Base-by-base conservation (phyloP, 441 rosid species). In the Adansonia rubrostipa region DNA sequence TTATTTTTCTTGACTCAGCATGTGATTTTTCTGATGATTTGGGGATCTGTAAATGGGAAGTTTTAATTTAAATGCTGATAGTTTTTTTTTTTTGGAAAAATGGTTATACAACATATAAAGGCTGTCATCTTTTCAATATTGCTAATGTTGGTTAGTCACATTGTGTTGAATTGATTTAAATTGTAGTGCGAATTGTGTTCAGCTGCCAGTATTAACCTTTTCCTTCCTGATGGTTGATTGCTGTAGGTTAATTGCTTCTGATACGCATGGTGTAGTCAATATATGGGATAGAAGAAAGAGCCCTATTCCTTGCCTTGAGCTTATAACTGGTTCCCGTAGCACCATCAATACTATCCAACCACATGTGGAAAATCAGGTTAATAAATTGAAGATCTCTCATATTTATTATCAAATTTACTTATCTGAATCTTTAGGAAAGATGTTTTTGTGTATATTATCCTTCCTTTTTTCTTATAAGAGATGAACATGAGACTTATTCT, bases 241-340 rank as follows among this genome's bases (percentile, higher is more conserved):
- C 71, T 61, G 82, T 78, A 96, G 99, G 91, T 73, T 96, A 80
- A 76, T 92, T 84, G 91, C 95, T 83, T 89, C 98, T 51, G 97
- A 93, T 80, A 89, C 91, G 19, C 78, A 82, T 78, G 98, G 99
- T 66, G 73, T 75, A 50, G 84, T 96, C 75, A 87, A 87, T 83
- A 44, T 96, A 72, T 96, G 98, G 99, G 99, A 96, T 85, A 91
- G 95, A 87, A 88, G 97, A 86, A 81, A 42, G 61, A 70, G 94
- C 57, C 67, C 64, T 77, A 77, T 86, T 84, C 99, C 99, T 78
- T 91, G 90, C 81, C 87, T 88, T 71, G 92, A 92, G 84, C 93
- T 96, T 60, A 78, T 86, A 66, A 84, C 87, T 72, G 81, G 83
- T 85, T 86, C 80, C 45, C 82, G 71, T 28, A 80, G 85, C 69